Evolutionary conservation across 192 early-diverging fungal genomes (phyloP), one percentile per base, ranked within the genome.

Genomic region (Linnemannia zychae): DNA sequence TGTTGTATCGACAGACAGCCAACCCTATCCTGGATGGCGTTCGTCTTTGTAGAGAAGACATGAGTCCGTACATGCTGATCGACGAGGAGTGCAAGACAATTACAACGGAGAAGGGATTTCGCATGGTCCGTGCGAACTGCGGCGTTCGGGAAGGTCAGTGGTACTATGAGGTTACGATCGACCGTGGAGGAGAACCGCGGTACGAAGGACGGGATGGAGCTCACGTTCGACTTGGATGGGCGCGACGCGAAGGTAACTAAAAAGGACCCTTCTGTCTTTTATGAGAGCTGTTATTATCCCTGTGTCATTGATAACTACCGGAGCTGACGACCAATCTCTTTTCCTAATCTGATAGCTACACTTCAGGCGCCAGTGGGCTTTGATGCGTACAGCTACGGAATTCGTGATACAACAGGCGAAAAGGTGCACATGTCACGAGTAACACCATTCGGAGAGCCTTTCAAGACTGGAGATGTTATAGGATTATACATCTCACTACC

Each of bases 221-320:
- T 7, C 92, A 94, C 80, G 93, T 94, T 15, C 90, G 93, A 44
- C 68, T 94, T 28, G 93, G 93, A 3, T 92, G 90, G 91, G 90
- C 92, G 36, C 74, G 92, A 18, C 87, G 93, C 46, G 92, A 94
- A 90, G 92, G 91, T 93, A 87, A 11, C 40, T n/a, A 20, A 31
- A 3, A 33, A 16, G 6, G 15, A 24, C 16, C 67, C 0, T 44
- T n/a, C 22, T 17, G 4, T 15, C 50, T 38, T 9, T 67, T 20
- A 44, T 66, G 11, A n/a, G 7, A 2, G n/a, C 17, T 53, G 52
- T 28, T 15, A 22, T 28, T 11, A 28, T 12, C 20, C 16, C 13
- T 12, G 22, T 63, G 47, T 4, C 38, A 67, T 20, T 31, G 33
- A 37, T 15, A 20, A 36, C 11, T 15, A 18, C 36, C 18, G 0